These are phyloP conservation scores for Ettlia oleoabundans DNA, from an alignment of 139 green algal genomes.

Conservation along the genomic window DNA sequence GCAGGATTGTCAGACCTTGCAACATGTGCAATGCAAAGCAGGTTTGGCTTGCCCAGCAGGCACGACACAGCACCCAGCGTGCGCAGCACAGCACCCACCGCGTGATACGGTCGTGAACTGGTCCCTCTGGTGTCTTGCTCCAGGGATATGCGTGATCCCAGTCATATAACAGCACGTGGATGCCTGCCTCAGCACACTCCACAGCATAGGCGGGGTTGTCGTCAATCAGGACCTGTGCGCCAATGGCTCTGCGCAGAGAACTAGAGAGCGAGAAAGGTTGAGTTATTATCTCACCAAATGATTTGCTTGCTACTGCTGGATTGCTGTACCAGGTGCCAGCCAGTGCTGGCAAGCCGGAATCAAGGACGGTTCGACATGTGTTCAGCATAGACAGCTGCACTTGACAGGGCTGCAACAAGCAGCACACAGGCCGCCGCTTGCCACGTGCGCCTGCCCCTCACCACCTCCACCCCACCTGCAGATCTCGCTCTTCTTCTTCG, in stretches of 20 bases:
- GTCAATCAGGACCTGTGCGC: conserved; percentile 90
- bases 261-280: not conserved
- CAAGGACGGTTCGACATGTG: no score
- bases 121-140: conserved; percentile 75
- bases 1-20: no score
- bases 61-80: not conserved
- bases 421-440: no score
- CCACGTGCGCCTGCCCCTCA: not conserved
- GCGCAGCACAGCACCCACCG: conserved; percentile 3
- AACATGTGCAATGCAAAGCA: not conserved
- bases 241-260: conserved; percentile 63
- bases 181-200: conserved; percentile 83
- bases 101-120: conserved; percentile 37
- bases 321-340: no score
- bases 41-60: not conserved
- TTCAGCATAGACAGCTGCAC: no score
- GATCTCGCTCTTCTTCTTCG: conserved; percentile 90
- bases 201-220: conserved; percentile 93
- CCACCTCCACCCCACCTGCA: conserved; percentile 62
- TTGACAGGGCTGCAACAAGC: no score
- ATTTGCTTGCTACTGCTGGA: no score
- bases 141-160: conserved; percentile 88
- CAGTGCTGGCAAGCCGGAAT: no score
- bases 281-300: no score
- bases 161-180: conserved; percentile 94